Evolutionary conservation across 1,284 basidiomycete species (phyloP).

Genomic region (Vanrija sp.): DNA sequence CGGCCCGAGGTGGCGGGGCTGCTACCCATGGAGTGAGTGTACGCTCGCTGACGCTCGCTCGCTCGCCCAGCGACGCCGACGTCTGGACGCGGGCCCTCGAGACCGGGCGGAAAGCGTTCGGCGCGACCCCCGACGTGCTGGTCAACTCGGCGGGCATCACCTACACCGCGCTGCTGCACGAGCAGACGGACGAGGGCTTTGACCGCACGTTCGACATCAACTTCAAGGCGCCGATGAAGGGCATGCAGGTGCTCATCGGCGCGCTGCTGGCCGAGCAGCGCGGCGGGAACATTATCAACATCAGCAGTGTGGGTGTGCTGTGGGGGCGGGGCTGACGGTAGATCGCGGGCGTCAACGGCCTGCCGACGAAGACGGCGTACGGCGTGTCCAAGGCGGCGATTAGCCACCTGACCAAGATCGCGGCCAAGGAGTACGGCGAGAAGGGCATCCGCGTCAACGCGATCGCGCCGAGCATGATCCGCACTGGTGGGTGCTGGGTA

Average conservation of each 20-base stretch:
- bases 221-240: not conserved
- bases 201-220: slow-evolving; percentile 4
- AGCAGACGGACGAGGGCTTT: too few species aligned
- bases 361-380: slow-evolving; percentile 50
- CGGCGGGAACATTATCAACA: slow-evolving; percentile 5
- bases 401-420: slow-evolving; percentile 77
- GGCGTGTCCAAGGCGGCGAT: slow-evolving; percentile 88
- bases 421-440: slow-evolving; percentile 72
- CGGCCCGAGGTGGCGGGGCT: not conserved
- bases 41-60: too few species aligned
- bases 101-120: not conserved
- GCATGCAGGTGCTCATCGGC: slow-evolving; percentile 5
- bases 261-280: not conserved
- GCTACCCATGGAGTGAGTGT: not conserved
- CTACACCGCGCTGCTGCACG: too few species aligned
- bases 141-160: slow-evolving; percentile 5
- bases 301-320: slow-evolving; percentile 2
- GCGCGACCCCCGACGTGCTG: slow-evolving; percentile 1
- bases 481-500: slow-evolving; percentile 52
- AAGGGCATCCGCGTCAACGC: slow-evolving; percentile 83
- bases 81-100: not conserved
- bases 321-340: not conserved
- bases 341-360: slow-evolving; percentile 2
- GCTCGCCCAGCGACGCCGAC: not conserved
- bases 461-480: slow-evolving; percentile 82